These are phyloP conservation scores for Termitomyces bulborhizus DNA, from an alignment of 768 basidiomycete species.

Conservation along the genomic window DNA sequence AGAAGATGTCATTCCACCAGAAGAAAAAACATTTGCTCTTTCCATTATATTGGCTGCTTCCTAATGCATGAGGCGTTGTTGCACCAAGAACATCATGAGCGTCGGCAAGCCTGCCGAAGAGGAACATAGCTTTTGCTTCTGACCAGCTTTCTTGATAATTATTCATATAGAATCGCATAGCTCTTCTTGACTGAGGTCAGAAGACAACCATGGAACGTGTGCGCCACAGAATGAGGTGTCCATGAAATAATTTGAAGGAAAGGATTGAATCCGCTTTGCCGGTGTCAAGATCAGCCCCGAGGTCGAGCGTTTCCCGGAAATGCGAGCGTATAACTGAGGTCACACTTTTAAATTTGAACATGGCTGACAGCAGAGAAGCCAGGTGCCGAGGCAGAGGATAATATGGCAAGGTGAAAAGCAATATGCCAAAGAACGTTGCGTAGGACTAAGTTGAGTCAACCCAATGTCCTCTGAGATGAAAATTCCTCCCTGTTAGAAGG, in stretches of 20 bases:
- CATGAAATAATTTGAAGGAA: conserved; percentile 40
- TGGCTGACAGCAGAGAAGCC: conserved; percentile 36
- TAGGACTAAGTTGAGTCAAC: conserved; percentile 43
- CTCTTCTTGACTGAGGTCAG: conserved; percentile 30
- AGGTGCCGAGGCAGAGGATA: conserved; percentile 32
- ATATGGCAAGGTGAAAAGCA: conserved; percentile 38
- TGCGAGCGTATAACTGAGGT: conserved; percentile 51
- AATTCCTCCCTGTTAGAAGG: conserved; percentile 2
- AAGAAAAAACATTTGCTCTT: no score
- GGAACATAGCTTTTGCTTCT: conserved; percentile 40
- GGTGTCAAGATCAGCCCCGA: conserved; percentile 19
- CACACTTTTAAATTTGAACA: conserved; percentile 35
- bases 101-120: conserved; percentile 30
- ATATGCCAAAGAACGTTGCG: conserved; percentile 53
- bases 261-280: conserved; percentile 30
- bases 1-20: no score
- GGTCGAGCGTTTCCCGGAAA: conserved; percentile 50
- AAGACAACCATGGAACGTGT: conserved; percentile 31
- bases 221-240: conserved; percentile 43
- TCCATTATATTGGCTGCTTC: conserved; percentile 1
- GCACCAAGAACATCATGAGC: conserved; percentile 29
- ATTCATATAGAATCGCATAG: conserved; percentile 56
- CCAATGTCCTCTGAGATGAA: conserved; percentile 22
- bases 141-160: conserved; percentile 49
- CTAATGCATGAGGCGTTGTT: conserved; percentile 10